Evolutionary conservation across 208 protist genomes (phyloP), one percentile per base, ranked within the genome.

Genomic region (Leishmania amazonensis): DNA sequence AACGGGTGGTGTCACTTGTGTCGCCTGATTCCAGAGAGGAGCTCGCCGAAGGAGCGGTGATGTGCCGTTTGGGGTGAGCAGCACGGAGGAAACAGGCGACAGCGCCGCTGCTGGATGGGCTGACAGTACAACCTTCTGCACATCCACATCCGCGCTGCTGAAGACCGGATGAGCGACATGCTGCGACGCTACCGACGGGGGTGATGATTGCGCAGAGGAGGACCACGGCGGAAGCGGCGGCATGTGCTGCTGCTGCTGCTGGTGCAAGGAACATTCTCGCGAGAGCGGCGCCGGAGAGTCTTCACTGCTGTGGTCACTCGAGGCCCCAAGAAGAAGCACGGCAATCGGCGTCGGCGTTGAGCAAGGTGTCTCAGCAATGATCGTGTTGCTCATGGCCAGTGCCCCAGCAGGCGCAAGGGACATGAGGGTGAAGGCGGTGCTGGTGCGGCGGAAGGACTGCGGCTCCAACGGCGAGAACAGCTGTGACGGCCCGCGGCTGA

Each of bases 401-500:
- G 78, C 78, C 17, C 24, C 47, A 45, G 28, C 40, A 67, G 62
- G 81, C 21, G 80, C 47, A 47, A 83, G 19, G n/a, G 80, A 87
- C 60, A 78, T 54, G 42, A 88, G 65, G 17, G 85, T 85, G 79
- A 51, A 72, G 70, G 75, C 78, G n/a, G 74, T 72, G 71, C 83
- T 77, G 76, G 45, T 70, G 70, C 75, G 86, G n/a, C 77, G 75
- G 4, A 71, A 49, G 2, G 71, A 42, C n/a, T 64, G 73, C 40
- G 81, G 83, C 67, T 81, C 60, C 47, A 90, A 62, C 51, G 87
- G 87, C 51, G 73, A 60, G 75, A 84, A 90, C 38, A 85, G 79
- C 80, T 90, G 82, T 54, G 87, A 90, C 3, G 87, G 81, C 19
- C 80, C 87, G 74, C 58, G 70, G 57, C 87, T 90, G 45, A 79